Evolutionary conservation across 208 protist genomes (phyloP).

Genomic region (Porcisia hertigi): DNA sequence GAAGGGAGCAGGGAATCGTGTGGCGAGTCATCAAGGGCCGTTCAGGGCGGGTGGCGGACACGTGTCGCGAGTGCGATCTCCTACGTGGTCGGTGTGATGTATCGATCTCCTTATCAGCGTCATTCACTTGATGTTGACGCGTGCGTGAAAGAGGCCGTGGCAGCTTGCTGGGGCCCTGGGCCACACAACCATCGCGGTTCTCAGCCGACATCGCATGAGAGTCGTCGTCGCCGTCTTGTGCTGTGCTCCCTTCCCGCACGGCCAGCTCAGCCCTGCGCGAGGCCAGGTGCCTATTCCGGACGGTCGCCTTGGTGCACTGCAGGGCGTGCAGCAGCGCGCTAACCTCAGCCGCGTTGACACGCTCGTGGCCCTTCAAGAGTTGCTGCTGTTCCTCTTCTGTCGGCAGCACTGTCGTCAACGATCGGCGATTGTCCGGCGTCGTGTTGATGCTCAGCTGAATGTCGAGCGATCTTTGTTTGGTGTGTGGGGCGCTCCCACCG

Average conservation of each 20-base stretch:
- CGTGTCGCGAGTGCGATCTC: neutral
- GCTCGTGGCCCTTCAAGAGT: neutral
- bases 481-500: neutral
- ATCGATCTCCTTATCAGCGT: neutral
- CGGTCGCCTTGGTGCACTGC: slow-evolving; percentile 11
- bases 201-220: neutral
- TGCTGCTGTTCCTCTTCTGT: slow-evolving; percentile 1
- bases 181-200: neutral
- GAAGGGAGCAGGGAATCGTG: slow-evolving; percentile 35
- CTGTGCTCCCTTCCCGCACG: neutral
- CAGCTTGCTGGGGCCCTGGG: neutral
- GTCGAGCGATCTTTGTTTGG: neutral
- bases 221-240: neutral
- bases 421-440: slow-evolving; percentile 18
- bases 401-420: slow-evolving; percentile 21
- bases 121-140: neutral
- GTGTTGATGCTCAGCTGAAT: neutral
- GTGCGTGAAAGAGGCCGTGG: neutral
- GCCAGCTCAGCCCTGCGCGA: neutral
- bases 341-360: slow-evolving; percentile 13
- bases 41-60: neutral
- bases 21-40: slow-evolving; percentile 24
- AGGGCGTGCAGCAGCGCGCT: slow-evolving; percentile 33
- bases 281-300: neutral
- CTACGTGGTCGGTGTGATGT: neutral